Percentiles rank a stretch among this genome's conserved stretches.
These are phyloP conservation scores for Candida sanyiensis DNA, from an alignment of 805 yeast species.

Conservation along the genomic window DNA sequence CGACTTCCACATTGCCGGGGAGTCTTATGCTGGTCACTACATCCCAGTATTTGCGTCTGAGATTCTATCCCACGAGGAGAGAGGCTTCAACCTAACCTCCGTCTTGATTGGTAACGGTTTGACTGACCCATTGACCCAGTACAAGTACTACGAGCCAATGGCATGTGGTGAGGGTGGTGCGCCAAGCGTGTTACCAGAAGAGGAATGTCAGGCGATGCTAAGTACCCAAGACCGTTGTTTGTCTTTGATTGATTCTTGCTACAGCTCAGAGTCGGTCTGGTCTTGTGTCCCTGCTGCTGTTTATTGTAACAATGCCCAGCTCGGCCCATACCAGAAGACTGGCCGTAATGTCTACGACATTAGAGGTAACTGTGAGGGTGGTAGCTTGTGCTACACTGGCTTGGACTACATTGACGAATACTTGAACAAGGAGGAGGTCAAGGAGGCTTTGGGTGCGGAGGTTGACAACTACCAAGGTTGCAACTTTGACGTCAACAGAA, in stretches of 20 bases:
- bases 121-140: constrained; percentile 79
- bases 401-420: constrained; percentile 70
- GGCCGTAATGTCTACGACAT: constrained; percentile 92
- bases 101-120: constrained; percentile 88
- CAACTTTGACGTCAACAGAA: constrained; percentile 69
- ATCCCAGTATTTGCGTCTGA: constrained; percentile 86
- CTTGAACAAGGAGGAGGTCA: constrained; percentile 72
- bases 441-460: constrained; percentile 84
- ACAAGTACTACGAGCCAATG: constrained; percentile 81
- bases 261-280: constrained; percentile 66
- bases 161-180: constrained; percentile 92
- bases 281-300: constrained; percentile 87
- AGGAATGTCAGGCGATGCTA: constrained; percentile 70
- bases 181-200: constrained; percentile 69
- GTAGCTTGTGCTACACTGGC: constrained; percentile 71
- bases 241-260: constrained; percentile 71
- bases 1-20: constrained; percentile 87
- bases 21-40: constrained; percentile 91
- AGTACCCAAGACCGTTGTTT: constrained; percentile 71
- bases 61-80: constrained; percentile 60
- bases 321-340: constrained; percentile 76
- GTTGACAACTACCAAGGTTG: constrained; percentile 73
- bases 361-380: constrained; percentile 71
- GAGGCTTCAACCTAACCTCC: constrained; percentile 61
- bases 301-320: constrained; percentile 81